Conservation (phyloP, 2,329 filamentous ascomycete species). For the Verticillium albo-atrum region DNA sequence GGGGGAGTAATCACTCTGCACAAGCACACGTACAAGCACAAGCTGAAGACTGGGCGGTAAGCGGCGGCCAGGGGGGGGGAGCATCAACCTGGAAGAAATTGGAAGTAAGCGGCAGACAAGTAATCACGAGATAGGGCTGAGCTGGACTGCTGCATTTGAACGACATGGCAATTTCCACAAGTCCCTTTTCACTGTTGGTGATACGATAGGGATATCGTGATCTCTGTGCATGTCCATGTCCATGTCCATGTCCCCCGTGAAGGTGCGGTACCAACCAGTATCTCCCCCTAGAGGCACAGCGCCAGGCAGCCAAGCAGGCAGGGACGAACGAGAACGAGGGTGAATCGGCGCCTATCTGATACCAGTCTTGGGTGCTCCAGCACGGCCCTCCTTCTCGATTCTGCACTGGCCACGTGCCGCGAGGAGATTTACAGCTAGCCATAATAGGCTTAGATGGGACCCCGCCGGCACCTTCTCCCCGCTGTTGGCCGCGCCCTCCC, state of each 20-base stretch:
- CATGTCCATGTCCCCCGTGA: too few relatives aligned
- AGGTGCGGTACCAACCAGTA: too few relatives aligned
- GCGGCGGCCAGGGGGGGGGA: neutral
- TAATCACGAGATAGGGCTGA: too few relatives aligned
- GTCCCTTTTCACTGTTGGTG: too few relatives aligned
- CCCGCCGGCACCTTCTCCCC: neutral
- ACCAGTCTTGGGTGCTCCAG: neutral
- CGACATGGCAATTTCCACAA: too few relatives aligned
- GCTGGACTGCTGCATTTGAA: too few relatives aligned
- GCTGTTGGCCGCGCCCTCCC: neutral
- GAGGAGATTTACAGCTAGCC: neutral
- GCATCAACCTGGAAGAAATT: too few relatives aligned
- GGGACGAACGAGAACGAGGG: too few relatives aligned
- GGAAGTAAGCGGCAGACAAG: too few relatives aligned
- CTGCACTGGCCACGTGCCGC: slow-evolving; percentile 4
- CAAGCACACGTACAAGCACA: neutral
- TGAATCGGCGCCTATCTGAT: slow-evolving; percentile 1
- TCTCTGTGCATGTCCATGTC: too few relatives aligned
- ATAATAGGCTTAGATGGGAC: neutral
- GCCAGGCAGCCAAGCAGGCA: neutral
- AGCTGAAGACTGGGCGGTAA: neutral
- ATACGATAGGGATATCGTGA: too few relatives aligned
- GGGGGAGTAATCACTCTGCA: neutral
- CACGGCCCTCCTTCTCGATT: neutral
- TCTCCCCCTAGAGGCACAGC: neutral